Percentiles rank a stretch among this genome's conserved stretches.
phyloP scores from a whole-genome alignment of 805 yeast genomes.

The Ascoidea asiatica region DNA sequence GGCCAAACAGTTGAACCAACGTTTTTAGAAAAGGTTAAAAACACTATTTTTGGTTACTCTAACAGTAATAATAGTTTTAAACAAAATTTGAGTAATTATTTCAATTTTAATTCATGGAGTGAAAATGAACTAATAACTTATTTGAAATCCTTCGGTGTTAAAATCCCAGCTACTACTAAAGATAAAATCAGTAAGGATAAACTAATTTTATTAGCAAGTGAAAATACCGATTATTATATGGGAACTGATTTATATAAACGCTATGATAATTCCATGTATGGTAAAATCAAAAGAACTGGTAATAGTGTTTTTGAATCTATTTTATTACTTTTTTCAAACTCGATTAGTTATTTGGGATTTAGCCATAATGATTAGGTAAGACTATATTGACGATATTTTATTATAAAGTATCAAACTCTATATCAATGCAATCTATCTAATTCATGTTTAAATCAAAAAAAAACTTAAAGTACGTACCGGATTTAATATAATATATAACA shows the following conservation, averaged over 20 bases:
- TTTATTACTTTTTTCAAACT: too few relatives aligned
- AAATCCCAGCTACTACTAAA: background rate
- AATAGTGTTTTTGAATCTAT: too few relatives aligned
- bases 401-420: too few relatives aligned
- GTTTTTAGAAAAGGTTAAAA: background rate
- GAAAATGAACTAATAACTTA: background rate
- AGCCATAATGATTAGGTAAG: too few relatives aligned
- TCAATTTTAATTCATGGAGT: background rate
- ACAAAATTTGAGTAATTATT: background rate
- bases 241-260: background rate
- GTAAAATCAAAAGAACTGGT: too few relatives aligned
- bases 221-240: background rate
- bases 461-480: too few relatives aligned
- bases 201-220: background rate
- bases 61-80: background rate
- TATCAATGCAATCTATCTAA: too few relatives aligned
- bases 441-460: too few relatives aligned
- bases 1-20: background rate
- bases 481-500: too few relatives aligned
- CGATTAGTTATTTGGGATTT: too few relatives aligned
- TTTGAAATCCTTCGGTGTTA: background rate
- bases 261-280: too few relatives aligned
- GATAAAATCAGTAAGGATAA: background rate
- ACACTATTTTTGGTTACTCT: background rate
- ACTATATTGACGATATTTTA: too few relatives aligned